A percentile compares a stretch with the other conserved stretches of the same genome.
Evolutionary conservation across 305 asterid genomes (phyloP).

Genomic region (Nicotiana rustica): DNA sequence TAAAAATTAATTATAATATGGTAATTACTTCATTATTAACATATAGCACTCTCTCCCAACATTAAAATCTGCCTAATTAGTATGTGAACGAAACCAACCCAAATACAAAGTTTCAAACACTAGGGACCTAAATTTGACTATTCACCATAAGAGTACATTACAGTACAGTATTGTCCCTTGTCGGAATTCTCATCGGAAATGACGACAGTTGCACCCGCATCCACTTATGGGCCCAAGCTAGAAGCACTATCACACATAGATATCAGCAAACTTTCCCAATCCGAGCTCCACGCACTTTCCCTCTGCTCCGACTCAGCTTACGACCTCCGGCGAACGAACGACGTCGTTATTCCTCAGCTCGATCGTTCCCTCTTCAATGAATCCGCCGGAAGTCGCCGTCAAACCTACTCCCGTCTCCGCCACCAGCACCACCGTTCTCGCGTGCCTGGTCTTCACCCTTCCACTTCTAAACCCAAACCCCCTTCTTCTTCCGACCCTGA

Average conservation of each 20-base stretch:
- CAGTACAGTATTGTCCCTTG: background rate
- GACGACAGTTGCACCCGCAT: constrained; percentile 28
- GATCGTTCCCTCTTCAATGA: constrained; percentile 83
- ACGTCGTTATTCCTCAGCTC: constrained; percentile 64
- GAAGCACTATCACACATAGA: constrained; percentile 61
- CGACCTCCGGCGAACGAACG: constrained; percentile 60
- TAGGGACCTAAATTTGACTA: background rate
- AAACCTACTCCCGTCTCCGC: constrained; percentile 65
- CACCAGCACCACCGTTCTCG: constrained; percentile 57
- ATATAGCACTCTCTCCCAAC: no score
- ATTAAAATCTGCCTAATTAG: no score
- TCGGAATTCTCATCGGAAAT: constrained; percentile 21
- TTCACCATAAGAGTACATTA: background rate
- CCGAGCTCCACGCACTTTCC: constrained; percentile 81
- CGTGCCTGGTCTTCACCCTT: constrained; percentile 64
- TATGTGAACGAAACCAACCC: background rate
- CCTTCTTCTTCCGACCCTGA: constrained; percentile 66
- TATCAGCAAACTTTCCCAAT: constrained; percentile 68
- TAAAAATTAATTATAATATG: no score
- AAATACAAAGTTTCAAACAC: background rate
- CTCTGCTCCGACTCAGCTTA: constrained; percentile 62
- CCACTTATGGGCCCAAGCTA: constrained; percentile 42
- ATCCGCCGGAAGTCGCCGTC: constrained; percentile 91
- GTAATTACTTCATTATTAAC: no score
- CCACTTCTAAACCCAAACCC: constrained; percentile 45